Evolutionary conservation across 306 rosid species (phyloP), one percentile per base, ranked within the genome.

Genomic region (Argentina anserina): DNA sequence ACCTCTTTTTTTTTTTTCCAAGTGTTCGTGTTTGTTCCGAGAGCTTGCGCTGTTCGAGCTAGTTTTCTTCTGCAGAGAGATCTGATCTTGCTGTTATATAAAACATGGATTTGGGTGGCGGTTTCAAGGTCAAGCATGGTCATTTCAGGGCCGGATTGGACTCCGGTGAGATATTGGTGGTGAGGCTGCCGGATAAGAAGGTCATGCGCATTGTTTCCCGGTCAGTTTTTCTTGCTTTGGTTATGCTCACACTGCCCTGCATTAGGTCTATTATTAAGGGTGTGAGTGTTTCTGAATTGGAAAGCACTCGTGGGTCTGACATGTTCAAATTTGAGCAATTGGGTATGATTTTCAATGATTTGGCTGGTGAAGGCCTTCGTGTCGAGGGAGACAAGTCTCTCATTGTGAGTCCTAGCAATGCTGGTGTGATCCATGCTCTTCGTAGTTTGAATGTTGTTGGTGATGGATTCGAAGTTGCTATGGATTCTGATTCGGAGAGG

Each of bases 161-260:
- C 69, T 79, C 84, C 9, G 50, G 80, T 6, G 56, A 82, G 28
- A 25, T 80, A 65, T 46, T 84, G 67, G 90, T 90, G 21, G 46
- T 85, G 10, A 75, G 76, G 75, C 82, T 85, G 71, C 90, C 89
- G n/a, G 76, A 77, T 81, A 64, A 81, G 9, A 86, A 33, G 65
- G 70, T 87, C 39, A 33, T 90, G 76, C 83, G 82, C n/a, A 72
- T 88, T 40, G 50, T 90, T 36, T 86, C 88, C 9, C 83, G 89
- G 39, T 83, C 90, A 3, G 43, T 85, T 77, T 86, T 90, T 76
- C 34, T 90, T 74, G 90, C 83, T 66, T 37, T 90, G 77, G 73
- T 82, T 67, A 70, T 90, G 66, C 77, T 82, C 29, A 6, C 87
- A 5, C 75, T 87, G 59, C 88, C 94, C 63, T 86, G 69, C 61